Base-by-base conservation (phyloP, 1,139 yeast species). In the Pichia sp. region DNA sequence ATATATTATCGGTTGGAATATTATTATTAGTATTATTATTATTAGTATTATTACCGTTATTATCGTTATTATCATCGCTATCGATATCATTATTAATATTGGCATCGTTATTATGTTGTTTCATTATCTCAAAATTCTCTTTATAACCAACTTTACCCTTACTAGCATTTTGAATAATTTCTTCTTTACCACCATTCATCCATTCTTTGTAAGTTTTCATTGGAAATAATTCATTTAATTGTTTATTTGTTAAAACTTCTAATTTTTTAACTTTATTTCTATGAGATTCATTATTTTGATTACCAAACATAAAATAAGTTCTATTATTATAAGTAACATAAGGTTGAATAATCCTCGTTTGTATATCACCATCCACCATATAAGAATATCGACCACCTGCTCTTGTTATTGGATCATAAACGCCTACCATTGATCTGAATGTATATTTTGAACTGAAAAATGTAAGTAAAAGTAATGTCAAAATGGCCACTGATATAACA, bases 191-290 rank as follows among this genome's bases (percentile, higher is more conserved):
- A 32, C 83, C 83, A 53, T 75, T 69, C 39, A 79, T 63, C 86
- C 86, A 81, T 53, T 78, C 76, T 46, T 71, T 66, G 62, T 83
- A 85, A 2, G 83, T 73, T 57, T 78, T 75, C 34, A 71, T 66
- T 0, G 95, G 95, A 62, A 86, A 86, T 46, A 82, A 66, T 43
- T 72, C 73, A 47, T 85, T 81, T 29, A 86, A 81, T 58, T 85
- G 86, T 10, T 71, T 76, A 39, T 72, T 72, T 0, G 86, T 72
- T 50, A 55, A 40, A 83, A 68, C 57, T 75, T 75, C 60, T 75
- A 74, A 73, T 78, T 79, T 54, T 72, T 71, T 40, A 50, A 53
- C 33, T 71, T 73, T 39, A 76, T 54, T 47, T 39, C 10, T 26
- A 9, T n/a, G 9, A 29, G 2, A 31, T 7, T n/a, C 50, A 37